Evolutionary conservation across 768 basidiomycete species (phyloP), one percentile per base, ranked within the genome.

Genomic region (Brasilioporus rufonigricans): DNA sequence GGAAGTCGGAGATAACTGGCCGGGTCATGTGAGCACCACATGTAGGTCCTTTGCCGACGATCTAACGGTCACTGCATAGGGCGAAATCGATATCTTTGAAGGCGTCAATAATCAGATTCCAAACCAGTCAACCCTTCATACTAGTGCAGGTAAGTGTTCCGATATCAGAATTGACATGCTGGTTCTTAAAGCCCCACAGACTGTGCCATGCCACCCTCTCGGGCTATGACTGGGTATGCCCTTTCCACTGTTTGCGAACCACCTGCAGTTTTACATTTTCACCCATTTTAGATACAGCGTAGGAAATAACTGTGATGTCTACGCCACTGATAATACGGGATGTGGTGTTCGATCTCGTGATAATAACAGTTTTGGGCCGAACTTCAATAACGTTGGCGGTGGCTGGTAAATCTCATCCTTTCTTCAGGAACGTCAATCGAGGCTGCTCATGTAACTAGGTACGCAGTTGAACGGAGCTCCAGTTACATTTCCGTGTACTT

Each of bases 401-500:
- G 74, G 75, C 27, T 76, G 70, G 69, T 73, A 18, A 49, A 8
- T 58, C 13, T 31, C 21, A 10, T 23, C 7, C 7, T 8, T 10
- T 29, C 24, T 31, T 26, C 16, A 11, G 19, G 4, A 16, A 8
- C 3, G 21, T 18, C 12, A n/a, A n/a, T n/a, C 29, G 23, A 40
- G 52, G 13, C 12, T 31, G 40, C 50, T 56, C 21, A 47, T 35
- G 14, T 16, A 40, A 27, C n/a, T n/a, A 66, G 73, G 72, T 78
- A 76, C 53, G 77, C 71, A 0, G 35, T 74, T 27, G 69, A 73
- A 51, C 62, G 71, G 24, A 64, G 58, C 12, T 44, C 60, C 12
- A 58, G 48, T n/a, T 66, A 67, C 44, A 69, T 78, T 27, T 68
- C 70, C 33, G 58, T 75, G 27, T 78, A 70, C 64, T 77, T 74